Evolutionary conservation across 441 rosid genomes (phyloP).

Genomic region (Raphanus hybrid): DNA sequence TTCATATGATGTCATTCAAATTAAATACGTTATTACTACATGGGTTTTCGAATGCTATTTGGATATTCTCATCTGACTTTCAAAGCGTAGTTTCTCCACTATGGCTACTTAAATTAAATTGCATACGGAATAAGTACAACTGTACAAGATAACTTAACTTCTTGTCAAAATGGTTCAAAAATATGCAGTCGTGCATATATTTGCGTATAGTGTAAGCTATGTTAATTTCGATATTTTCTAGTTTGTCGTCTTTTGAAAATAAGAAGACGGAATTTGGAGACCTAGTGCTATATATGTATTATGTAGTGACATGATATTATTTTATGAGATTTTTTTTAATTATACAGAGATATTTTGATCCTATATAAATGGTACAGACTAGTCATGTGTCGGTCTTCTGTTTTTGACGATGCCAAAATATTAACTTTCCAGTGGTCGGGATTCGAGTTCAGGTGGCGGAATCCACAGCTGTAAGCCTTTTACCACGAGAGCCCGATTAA

Average conservation of each 20-base stretch:
- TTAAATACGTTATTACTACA: not conserved
- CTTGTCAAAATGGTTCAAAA: not conserved
- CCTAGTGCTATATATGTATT: not conserved
- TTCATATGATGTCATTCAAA: conserved; percentile 24
- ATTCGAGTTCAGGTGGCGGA: no score
- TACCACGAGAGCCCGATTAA: no score
- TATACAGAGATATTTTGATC: no score
- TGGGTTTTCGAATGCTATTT: conserved; percentile 3
- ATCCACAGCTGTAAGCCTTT: no score
- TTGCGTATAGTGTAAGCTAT: not conserved
- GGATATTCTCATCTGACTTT: conserved; percentile 31
- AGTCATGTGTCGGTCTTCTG: no score
- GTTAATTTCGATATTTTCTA: not conserved
- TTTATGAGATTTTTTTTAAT: no score
- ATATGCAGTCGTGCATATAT: not conserved
- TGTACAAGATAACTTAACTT: not conserved
- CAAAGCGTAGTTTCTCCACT: conserved; percentile 19
- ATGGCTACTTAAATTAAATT: not conserved
- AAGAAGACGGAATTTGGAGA: not conserved
- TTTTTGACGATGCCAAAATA: no score
- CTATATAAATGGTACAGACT: no score
- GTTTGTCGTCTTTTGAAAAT: not conserved
- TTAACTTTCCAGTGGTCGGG: no score
- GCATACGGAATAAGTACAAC: not conserved
- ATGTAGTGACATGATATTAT: not conserved